These are phyloP conservation scores for Oryza longistaminata DNA, from an alignment of 176 grass and related monocot genomes.

Conservation along the genomic window DNA sequence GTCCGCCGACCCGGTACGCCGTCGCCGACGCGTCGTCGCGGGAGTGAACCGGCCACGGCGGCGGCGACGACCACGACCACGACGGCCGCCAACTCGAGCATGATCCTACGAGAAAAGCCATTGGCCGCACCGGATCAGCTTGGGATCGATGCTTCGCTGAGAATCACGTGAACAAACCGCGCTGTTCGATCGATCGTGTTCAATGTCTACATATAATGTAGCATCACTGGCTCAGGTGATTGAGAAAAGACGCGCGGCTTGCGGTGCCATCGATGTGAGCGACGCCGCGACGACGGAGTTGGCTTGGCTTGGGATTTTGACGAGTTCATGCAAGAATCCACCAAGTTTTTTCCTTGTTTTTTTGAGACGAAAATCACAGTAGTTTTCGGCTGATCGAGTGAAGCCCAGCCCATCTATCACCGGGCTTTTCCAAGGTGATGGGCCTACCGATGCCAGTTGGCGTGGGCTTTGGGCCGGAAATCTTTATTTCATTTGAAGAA, in stretches of 20 bases:
- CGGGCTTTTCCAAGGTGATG: neutral
- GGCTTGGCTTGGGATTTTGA: neutral
- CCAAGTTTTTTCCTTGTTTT: too few relatives aligned
- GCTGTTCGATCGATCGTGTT: too few relatives aligned
- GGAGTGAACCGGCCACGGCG: conserved; percentile 7
- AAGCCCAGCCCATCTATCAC: neutral
- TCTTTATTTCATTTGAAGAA: too few relatives aligned
- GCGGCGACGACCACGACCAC: neutral
- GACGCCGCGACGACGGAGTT: neutral
- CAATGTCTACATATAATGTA: neutral
- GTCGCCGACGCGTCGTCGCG: neutral
- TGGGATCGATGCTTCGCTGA: too few relatives aligned
- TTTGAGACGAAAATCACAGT: too few relatives aligned
- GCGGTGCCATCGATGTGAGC: neutral
- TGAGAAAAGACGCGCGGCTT: neutral
- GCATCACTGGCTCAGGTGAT: neutral
- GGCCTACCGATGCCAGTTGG: too few relatives aligned
- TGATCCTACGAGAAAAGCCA: neutral
- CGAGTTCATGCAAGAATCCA: neutral
- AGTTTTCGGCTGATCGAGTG: too few relatives aligned
- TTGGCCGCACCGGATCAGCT: neutral
- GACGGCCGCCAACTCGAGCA: neutral
- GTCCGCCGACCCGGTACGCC: conserved; percentile 29
- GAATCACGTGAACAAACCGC: too few relatives aligned
- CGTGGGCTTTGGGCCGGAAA: too few relatives aligned